Conservation (phyloP, 768 basidiomycete genomes). For the Cubamyces lactineus region DNA sequence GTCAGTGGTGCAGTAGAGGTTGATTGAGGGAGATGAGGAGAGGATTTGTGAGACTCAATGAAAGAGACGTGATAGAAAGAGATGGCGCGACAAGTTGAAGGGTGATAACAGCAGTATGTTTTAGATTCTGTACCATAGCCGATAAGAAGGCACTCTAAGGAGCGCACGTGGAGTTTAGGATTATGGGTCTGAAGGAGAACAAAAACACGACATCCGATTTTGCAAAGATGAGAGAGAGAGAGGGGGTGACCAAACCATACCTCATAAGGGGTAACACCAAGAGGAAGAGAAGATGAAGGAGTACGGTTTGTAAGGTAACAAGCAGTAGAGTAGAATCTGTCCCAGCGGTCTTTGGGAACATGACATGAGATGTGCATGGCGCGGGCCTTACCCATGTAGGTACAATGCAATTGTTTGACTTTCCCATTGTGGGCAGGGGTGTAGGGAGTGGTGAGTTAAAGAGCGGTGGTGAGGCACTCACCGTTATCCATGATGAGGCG, state of each 20-base stretch:
- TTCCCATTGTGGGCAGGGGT: slow-evolving; percentile 42
- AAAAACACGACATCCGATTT: slow-evolving; percentile 32
- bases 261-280: slow-evolving; percentile 11
- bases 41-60: slow-evolving; percentile 30
- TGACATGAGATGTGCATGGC: background rate
- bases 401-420: slow-evolving; percentile 41
- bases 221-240: slow-evolving; percentile 28
- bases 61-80: slow-evolving; percentile 27
- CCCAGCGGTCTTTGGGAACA: slow-evolving; percentile 14
- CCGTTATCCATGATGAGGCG: slow-evolving; percentile 31
- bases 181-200: slow-evolving; percentile 27
- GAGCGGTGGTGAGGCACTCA: slow-evolving; percentile 25
- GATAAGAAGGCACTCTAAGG: slow-evolving; percentile 29
- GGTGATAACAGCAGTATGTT: slow-evolving; percentile 31
- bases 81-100: slow-evolving; percentile 2
- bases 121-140: slow-evolving; percentile 33
- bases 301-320: slow-evolving; percentile 15
- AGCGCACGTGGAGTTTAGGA: slow-evolving; percentile 27
- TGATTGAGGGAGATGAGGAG: too few species aligned
- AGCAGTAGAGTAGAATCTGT: slow-evolving; percentile 11
- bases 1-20: too few species aligned
- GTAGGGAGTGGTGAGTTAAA: slow-evolving; percentile 34
- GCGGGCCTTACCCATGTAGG: slow-evolving; percentile 29
- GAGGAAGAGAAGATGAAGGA: background rate
- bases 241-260: slow-evolving; percentile 25